Evolutionary conservation across 176 grass and related monocot species (phyloP), one percentile per base, ranked within the genome.

Genomic region (Oropetium thomaeum): DNA sequence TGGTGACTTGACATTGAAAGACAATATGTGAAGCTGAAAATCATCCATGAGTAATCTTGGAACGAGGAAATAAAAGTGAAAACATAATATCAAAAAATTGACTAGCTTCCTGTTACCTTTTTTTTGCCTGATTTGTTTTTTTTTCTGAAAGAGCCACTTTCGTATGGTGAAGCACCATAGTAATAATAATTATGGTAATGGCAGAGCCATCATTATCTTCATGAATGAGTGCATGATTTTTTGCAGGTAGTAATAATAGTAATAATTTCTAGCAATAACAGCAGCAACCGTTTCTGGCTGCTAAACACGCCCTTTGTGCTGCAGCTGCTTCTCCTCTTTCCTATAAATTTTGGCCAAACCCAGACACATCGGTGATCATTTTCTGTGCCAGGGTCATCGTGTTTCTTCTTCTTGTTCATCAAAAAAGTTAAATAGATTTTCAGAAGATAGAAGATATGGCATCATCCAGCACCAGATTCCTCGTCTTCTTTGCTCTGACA

Each of bases 221-320:
- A 53, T 53, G 49, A 53, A 53, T 23, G 49, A 51, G 49, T 3
- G 52, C 52, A 55, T 55, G n/a, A 55, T 59, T 20, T 22, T 1
- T 13, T 16, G n/a, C n/a, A n/a, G n/a, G n/a, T n/a, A n/a, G n/a
- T n/a, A n/a, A n/a, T n/a, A n/a, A 27, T 2, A 19, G 14, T 19
- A 59, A 5, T 28, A 31, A 10, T 40, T n/a, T 15, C 1, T 10
- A n/a, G 27, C 57, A 60, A 1, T 31, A 62, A 33, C 29, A 31
- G 10, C 62, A 4, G 30, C 65, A 87, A 47, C 74, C 53, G 74
- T 68, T 83, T 83, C 69, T 74, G n/a, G n/a, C n/a, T n/a, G 61
- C 49, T 73, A 8, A 49, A 73, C 79, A 87, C 74, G 17, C 15
- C 52, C 85, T 83, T 87, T 79, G 41, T 62, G 68, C 44, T 67